phyloP scores from a whole-genome alignment of 2,329 filamentous ascomycete species.

The Stagonosporopsis tanaceti region DNA sequence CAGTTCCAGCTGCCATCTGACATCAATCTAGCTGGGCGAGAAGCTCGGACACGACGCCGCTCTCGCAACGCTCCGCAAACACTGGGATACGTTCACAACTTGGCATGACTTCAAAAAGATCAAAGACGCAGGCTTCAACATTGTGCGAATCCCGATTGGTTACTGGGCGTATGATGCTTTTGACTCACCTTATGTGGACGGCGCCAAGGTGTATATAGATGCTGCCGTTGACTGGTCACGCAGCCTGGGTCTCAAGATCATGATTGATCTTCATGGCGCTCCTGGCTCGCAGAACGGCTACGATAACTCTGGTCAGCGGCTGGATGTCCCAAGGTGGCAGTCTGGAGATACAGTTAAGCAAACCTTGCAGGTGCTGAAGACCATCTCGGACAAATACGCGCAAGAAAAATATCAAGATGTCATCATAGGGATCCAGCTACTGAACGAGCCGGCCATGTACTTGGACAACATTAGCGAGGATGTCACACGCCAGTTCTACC shows the following conservation, averaged over 20 bases:
- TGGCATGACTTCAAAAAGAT: conserved; percentile 65
- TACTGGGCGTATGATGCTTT: conserved; percentile 66
- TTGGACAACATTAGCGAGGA: conserved; percentile 56
- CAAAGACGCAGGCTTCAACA: conserved; percentile 64
- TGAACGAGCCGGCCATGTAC: conserved; percentile 62
- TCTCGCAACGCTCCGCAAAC: conserved; percentile 54
- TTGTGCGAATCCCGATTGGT: conserved; percentile 66
- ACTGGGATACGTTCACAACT: conserved; percentile 61
- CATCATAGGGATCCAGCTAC: conserved; percentile 64
- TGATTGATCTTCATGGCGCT: conserved; percentile 67
- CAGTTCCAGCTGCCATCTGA: neutral
- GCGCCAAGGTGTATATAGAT: conserved; percentile 63
- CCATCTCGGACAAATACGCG: conserved; percentile 66
- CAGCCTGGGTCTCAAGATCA: conserved; percentile 61
- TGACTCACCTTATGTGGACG: conserved; percentile 60
- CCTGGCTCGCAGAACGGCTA: conserved; percentile 68
- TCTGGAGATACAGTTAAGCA: conserved; percentile 58
- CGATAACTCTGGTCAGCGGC: conserved; percentile 66
- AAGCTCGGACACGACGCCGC: conserved; percentile 58
- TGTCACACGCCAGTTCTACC: conserved; percentile 62
- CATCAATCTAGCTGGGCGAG: conserved; percentile 46
- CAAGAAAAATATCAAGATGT: conserved; percentile 63
- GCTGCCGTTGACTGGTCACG: conserved; percentile 65
- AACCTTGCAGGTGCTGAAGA: conserved; percentile 65
- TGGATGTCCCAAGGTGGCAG: conserved; percentile 55